These are phyloP conservation scores for Trypanosomatidae sp. DNA, from an alignment of 208 protist genomes.

Conservation along the genomic window DNA sequence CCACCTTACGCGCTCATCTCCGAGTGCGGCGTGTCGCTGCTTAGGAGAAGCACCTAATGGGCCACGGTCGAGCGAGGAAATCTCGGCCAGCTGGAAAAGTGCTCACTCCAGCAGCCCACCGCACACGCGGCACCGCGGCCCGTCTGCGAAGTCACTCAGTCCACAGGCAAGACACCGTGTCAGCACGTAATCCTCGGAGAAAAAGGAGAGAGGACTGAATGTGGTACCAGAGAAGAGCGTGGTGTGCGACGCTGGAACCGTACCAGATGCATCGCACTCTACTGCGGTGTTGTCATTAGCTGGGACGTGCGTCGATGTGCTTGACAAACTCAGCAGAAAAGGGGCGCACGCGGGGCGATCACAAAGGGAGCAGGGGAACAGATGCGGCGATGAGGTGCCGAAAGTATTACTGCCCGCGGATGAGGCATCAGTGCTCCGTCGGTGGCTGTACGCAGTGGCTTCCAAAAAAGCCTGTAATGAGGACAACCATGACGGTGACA, in stretches of 20 bases:
- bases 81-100: too few species aligned
- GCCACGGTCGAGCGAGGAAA: not conserved
- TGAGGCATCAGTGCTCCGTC: not conserved
- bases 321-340: constrained; percentile 30
- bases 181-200: constrained; percentile 53
- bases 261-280: not conserved
- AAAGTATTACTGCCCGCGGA: not conserved
- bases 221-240: constrained; percentile 77
- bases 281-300: not conserved
- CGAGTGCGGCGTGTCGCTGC: not conserved
- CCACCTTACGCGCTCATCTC: not conserved
- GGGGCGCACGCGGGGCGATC: constrained; percentile 20
- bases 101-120: constrained; percentile 61
- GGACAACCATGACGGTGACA: constrained; percentile 26
- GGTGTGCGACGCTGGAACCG: constrained; percentile 33
- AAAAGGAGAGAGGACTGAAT: constrained; percentile 68
- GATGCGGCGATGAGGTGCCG: not conserved
- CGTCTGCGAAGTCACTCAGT: constrained; percentile 58
- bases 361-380: constrained; percentile 67
- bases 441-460: constrained; percentile 6
- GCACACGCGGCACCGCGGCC: constrained; percentile 72
- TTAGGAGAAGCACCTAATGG: not conserved
- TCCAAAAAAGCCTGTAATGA: constrained; percentile 33
- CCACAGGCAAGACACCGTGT: constrained; percentile 62
- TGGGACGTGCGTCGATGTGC: constrained; percentile 24